Base-by-base conservation (phyloP, 2,329 filamentous ascomycete genomes). In the Boeremia exigua region DNA sequence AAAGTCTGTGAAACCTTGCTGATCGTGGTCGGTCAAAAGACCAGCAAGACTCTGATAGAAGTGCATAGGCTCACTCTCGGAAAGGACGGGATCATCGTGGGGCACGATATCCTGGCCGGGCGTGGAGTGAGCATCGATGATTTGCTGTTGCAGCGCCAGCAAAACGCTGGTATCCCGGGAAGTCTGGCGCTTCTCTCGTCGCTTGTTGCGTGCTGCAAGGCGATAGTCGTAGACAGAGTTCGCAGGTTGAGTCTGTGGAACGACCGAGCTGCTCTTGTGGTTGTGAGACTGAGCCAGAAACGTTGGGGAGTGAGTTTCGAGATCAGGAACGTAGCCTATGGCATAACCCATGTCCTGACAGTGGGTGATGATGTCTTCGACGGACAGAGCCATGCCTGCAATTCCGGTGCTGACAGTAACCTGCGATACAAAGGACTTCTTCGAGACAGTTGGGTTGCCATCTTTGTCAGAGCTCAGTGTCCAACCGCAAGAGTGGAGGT, bases 401-500 rank as follows among this genome's bases (percentile, higher is more conserved):
- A 67, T 54, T 51, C 58, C 58, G 42, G 54, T 54, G 12, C 56
- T 58, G 44, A 67, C 56, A 9, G 56, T 40, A 25, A 42, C 37
- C 23, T 61, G 36, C 19, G 60, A 45, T 42, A 64, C 61, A 29
- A 17, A 48, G 55, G 51, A 54, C 4, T 51, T 42, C 42, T 62
- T 63, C 19, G 54, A 57, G 32, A 70, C 40, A 36, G 32, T 43
- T 30, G 55, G 63, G n/a, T 61, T 30, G 47, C 60, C 52, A 58
- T 71, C 63, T 8, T 69, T 56, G 47, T 75, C 70, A 14, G 68
- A 61, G 23, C 54, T 57, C 49, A 83, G 57, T 47, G 71, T 60
- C 80, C 82, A 84, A 28, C 82, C 80, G 64, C 81, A 77, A 34
- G 66, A 63, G 8, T 70, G 46, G 46, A 84, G 76, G 66, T 85